Evolutionary conservation across 179 eudicot genomes (phyloP), one percentile per base, ranked within the genome.

Genomic region (Spergularia azorica): DNA sequence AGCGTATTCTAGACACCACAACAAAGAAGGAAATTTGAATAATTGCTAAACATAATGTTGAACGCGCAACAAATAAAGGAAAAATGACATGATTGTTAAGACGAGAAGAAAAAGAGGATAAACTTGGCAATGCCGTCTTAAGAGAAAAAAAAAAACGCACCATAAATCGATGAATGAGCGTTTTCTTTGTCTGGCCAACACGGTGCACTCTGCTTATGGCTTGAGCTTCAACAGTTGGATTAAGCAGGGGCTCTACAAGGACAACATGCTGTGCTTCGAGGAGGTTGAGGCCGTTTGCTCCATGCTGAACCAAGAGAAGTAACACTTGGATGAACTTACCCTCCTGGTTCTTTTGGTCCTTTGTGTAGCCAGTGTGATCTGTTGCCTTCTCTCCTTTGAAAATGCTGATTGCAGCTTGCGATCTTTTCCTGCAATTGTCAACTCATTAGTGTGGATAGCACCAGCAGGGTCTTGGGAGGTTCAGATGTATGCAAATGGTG

Each of bases 151-250:
- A 48, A 64, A 18, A 48, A 87, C 90, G 9, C 85, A 95, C 99
- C 57, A 95, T 77, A 82, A 95, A 95, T 17, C 97, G 93, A 81
- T 95, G 99, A 71, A 95, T 92, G 17, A 86, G 86, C 2, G 99
- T 95, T 76, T 85, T 86, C 14, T 82, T 84, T 52, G 88, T 78
- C 84, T 95, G 99, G 69, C 99, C 99, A 73, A 95, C 85, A 18
- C 99, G 94, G 70, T 95, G 99, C 55, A 93, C 97, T 79, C 99
- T 81, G 73, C 97, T 88, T 55, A 95, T 89, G 43, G 99, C 99
- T 83, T 95, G 99, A 67, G 97, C 96, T 88, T 95, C 99, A 54
- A 90, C 97, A 70, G 95, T 97, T 43, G 99, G 97, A 84, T 95
- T 95, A 39, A 95, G 91, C 17, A 91, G 85, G 70, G 99, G 97